Evolutionary conservation across 2,329 filamentous ascomycete species (phyloP).

Genomic region (Cercospora zeina): DNA sequence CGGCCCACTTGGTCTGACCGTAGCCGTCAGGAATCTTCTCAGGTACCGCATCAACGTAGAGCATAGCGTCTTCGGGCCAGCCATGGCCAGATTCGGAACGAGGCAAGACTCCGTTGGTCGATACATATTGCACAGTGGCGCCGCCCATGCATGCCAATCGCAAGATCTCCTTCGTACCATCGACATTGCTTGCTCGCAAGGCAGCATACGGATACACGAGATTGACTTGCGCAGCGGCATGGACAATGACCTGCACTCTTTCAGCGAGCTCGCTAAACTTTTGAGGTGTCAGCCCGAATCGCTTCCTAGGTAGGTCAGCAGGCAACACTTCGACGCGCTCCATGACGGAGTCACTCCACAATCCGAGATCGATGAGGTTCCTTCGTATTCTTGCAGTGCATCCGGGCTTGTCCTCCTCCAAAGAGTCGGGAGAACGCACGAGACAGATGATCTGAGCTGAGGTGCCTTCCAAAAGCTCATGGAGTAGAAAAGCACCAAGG

Average conservation of each 20-base stretch:
- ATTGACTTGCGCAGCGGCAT: slow-evolving; percentile 76
- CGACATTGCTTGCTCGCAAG: slow-evolving; percentile 70
- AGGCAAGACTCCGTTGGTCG: slow-evolving; percentile 76
- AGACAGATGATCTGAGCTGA: slow-evolving; percentile 70
- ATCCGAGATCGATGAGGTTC: slow-evolving; percentile 73
- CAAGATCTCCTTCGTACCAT: slow-evolving; percentile 74
- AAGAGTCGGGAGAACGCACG: slow-evolving; percentile 69
- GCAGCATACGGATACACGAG: slow-evolving; percentile 80
- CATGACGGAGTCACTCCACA: slow-evolving; percentile 75
- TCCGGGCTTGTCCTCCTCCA: slow-evolving; percentile 62
- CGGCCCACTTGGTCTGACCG: slow-evolving; percentile 79
- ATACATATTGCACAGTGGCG: slow-evolving; percentile 75
- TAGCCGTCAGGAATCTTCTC: slow-evolving; percentile 71
- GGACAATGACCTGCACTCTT: slow-evolving; percentile 71
- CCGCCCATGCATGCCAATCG: slow-evolving; percentile 67
- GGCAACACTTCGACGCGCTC: slow-evolving; percentile 75
- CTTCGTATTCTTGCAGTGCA: slow-evolving; percentile 72
- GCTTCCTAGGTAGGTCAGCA: slow-evolving; percentile 68
- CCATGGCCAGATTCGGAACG: slow-evolving; percentile 62
- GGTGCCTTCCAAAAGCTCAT: slow-evolving; percentile 66
- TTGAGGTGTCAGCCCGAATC: slow-evolving; percentile 66
- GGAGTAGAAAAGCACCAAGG: slow-evolving; percentile 71
- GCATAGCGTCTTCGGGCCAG: slow-evolving; percentile 69
- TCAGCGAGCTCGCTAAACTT: slow-evolving; percentile 65
- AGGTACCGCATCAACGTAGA: slow-evolving; percentile 67